Conservation (phyloP, 192 early-diverging fungal species). For the Ambispora gerdemannii region DNA sequence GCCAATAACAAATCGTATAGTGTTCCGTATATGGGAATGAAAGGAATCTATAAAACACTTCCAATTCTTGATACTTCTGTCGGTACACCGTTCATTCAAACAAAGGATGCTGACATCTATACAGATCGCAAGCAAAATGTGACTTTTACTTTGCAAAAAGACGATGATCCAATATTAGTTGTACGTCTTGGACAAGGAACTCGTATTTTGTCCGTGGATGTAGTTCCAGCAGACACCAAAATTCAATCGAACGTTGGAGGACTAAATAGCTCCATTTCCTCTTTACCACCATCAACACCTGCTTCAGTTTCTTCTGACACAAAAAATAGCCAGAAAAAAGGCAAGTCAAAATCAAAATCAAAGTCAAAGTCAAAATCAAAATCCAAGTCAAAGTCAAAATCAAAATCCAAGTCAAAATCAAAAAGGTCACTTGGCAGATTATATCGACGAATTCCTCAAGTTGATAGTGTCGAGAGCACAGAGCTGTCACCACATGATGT, state of each 20-base stretch:
- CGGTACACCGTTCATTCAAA: conserved; percentile 30
- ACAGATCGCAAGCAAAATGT: neutral
- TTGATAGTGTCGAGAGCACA: neutral
- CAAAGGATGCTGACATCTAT: neutral
- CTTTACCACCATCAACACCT: too few species aligned
- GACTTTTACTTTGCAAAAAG: neutral
- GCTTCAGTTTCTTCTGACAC: neutral
- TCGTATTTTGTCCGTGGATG: neutral
- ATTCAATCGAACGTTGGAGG: neutral
- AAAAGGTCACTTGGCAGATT: neutral
- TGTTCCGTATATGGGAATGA: conserved; percentile 40
- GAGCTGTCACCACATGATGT: neutral
- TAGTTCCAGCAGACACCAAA: neutral
- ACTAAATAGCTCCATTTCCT: too few species aligned
- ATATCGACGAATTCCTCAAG: neutral
- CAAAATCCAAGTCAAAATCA: neutral
- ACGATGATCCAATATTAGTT: conserved; percentile 2
- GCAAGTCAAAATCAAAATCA: neutral
- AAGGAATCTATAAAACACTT: conserved; percentile 32
- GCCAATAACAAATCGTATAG: conserved; percentile 16
- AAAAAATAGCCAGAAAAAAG: neutral
- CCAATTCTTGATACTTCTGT: conserved; percentile 33
- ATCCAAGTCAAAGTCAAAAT: neutral
- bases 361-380: neutral
- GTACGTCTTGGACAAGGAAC: neutral